phyloP scores from a whole-genome alignment of 129 eudicot species.

The Helianthus annuus region DNA sequence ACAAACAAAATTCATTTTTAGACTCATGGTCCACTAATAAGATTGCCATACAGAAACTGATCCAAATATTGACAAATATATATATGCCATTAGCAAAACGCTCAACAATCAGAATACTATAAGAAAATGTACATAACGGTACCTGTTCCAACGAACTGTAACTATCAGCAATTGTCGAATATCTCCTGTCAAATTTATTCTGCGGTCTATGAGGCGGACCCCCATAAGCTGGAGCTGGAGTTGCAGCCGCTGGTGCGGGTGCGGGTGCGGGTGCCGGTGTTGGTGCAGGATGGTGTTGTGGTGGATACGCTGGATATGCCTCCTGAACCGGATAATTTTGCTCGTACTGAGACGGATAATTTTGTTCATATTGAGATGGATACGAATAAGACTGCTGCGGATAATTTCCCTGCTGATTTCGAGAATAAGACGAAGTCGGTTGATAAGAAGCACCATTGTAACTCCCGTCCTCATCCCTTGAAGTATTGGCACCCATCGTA shows the following conservation, averaged over 20 bases:
- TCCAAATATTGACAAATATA: conserved; percentile 5
- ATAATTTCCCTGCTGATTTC: conserved; percentile 39
- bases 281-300: conserved; percentile 40
- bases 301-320: conserved; percentile 50
- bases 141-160: conserved; percentile 92
- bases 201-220: conserved; percentile 48
- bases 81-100: conserved; percentile 15
- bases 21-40: neutral
- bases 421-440: conserved; percentile 48
- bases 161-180: conserved; percentile 86
- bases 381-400: conserved; percentile 32
- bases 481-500: conserved; percentile 68
- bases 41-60: conserved; percentile 1
- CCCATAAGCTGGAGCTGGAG: conserved; percentile 43
- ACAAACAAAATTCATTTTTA: conserved; percentile 6
- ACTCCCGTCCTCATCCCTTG: conserved; percentile 55
- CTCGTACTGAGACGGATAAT: conserved; percentile 44
- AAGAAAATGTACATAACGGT: conserved; percentile 10
- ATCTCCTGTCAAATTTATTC: conserved; percentile 69
- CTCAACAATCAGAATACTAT: neutral
- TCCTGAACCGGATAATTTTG: conserved; percentile 52
- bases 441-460: conserved; percentile 43
- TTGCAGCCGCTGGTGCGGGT: conserved; percentile 20
- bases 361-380: conserved; percentile 40
- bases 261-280: conserved; percentile 45